Base-by-base conservation (phyloP, 2,329 filamentous ascomycete species). In the Fusarium sp. region DNA sequence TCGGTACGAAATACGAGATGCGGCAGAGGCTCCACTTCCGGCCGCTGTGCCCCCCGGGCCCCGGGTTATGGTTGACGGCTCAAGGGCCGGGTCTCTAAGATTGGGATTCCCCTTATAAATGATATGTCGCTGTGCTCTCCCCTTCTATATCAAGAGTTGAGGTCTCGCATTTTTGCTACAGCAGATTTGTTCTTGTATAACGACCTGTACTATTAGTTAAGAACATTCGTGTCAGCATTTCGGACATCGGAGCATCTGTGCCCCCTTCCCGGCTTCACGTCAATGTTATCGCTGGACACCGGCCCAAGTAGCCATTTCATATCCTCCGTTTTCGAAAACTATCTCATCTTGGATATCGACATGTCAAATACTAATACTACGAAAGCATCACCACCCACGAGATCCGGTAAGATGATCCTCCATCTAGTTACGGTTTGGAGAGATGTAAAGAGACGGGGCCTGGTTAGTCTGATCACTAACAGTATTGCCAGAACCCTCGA, bases 1-100 rank as follows among this genome's bases (percentile, higher is more conserved):
- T 34, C 57, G 40, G 66, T 72, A 72, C 69, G 69, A 72, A 39
- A 72, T 72, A 72, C 69, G 67, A 69, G 66, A 66, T 26, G 48
- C 62, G 58, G 33, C 52, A 14, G 43, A 40, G 17, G 39, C 31
- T 26, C 68, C 68, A 67, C 68, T 45, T 20, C 18, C 43, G 63
- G 53, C 67, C 67, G 36, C 51, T 48, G 22, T 43, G 44, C 38
- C 45, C 54, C 58, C 67, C 36, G 54, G 42, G 17, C 24, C 58
- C 63, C 51, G 44, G 58, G 45, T 38, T 60, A 40, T 49, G 40
- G 40, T 48, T 64, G 7, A 52, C 31, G 54, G 49, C 31, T 31
- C 14, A 24, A 31, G 15, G 15, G 6, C 18, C 43, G 39, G 28
- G 31, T 45, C 1, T 54, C 6, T 38, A 8, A 24, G 13, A 26